Percentiles rank a stretch among this genome's conserved stretches.
phyloP scores from a whole-genome alignment of 2,329 filamentous ascomycete genomes.

The Alternaria sp. region DNA sequence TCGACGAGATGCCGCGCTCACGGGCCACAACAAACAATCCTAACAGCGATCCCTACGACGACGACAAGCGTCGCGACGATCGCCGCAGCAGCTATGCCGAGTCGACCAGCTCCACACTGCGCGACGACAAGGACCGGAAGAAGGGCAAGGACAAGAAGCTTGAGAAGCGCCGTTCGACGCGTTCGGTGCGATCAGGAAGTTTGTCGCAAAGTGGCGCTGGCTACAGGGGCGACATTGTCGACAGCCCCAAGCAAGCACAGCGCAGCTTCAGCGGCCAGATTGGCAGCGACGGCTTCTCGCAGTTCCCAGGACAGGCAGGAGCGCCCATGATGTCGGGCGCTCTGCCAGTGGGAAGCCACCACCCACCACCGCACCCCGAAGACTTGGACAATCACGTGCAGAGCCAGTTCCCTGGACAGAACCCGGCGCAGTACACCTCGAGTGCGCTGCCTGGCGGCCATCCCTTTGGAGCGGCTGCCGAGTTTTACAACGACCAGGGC shows the following conservation, averaged over 20 bases:
- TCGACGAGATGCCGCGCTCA: slow-evolving; percentile 40
- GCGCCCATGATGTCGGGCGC: slow-evolving; percentile 47
- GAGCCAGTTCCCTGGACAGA: slow-evolving; percentile 68
- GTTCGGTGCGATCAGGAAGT: slow-evolving; percentile 40
- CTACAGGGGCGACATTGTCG: slow-evolving; percentile 44
- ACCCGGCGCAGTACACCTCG: slow-evolving; percentile 56
- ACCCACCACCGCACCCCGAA: slow-evolving; percentile 20
- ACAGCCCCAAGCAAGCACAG: slow-evolving; percentile 33
- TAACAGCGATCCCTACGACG: slow-evolving; percentile 45
- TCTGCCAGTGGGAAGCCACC: slow-evolving; percentile 37
- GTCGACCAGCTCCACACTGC: slow-evolving; percentile 36
- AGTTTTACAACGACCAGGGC: slow-evolving; percentile 70
- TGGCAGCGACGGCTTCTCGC: slow-evolving; percentile 42
- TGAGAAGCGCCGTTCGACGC: slow-evolving; percentile 42
- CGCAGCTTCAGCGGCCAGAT: slow-evolving; percentile 43
- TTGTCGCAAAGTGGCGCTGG: slow-evolving; percentile 35
- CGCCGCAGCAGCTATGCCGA: slow-evolving; percentile 42
- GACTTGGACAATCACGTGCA: slow-evolving; percentile 58
- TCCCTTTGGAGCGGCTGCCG: slow-evolving; percentile 64
- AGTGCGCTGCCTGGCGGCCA: slow-evolving; percentile 55
- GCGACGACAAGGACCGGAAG: slow-evolving; percentile 42
- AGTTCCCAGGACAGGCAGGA: slow-evolving; percentile 46
- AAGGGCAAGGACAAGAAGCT: slow-evolving; percentile 38
- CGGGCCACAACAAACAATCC: slow-evolving; percentile 19
- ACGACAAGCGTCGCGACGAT: slow-evolving; percentile 39